A percentile compares a stretch with the other conserved stretches of the same genome.
These are phyloP conservation scores for Xerocomus nothofagi DNA, from an alignment of 1,284 basidiomycete species.

Conservation along the genomic window DNA sequence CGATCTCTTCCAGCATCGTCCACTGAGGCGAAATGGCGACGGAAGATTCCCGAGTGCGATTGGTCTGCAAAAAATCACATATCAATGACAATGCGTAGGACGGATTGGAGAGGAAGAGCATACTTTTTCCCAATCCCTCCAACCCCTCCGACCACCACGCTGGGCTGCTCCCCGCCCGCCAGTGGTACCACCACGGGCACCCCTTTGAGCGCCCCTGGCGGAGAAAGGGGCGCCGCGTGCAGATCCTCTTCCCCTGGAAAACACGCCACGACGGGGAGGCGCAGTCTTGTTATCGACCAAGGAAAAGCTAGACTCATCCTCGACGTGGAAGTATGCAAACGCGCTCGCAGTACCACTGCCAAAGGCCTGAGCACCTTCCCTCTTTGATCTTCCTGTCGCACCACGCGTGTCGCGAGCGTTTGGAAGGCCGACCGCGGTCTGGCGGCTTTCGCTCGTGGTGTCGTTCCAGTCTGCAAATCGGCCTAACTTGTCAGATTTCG, in stretches of 20 bases:
- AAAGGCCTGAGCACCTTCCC: slow-evolving; percentile 70
- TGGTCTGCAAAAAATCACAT: slow-evolving; percentile 52
- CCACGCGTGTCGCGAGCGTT: slow-evolving; percentile 50
- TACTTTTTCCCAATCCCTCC: slow-evolving; percentile 96
- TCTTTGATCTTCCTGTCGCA: slow-evolving; percentile 53
- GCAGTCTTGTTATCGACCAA: slow-evolving; percentile 88
- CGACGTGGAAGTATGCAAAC: slow-evolving; percentile 98
- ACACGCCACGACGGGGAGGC: slow-evolving; percentile 62
- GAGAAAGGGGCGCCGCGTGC: slow-evolving; percentile 46
- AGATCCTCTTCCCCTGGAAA: slow-evolving; percentile 57
- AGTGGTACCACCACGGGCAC: slow-evolving; percentile 44
- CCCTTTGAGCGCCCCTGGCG: slow-evolving; percentile 48
- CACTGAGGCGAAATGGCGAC: slow-evolving; percentile 92
- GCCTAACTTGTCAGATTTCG: slow-evolving; percentile 97
- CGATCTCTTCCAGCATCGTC: slow-evolving; percentile 95
- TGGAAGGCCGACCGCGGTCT: slow-evolving; percentile 52
- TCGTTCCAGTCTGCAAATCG: slow-evolving; percentile 99
- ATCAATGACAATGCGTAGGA: slow-evolving; percentile 3
- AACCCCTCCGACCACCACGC: slow-evolving; percentile 75
- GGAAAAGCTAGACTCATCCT: slow-evolving; percentile 97
- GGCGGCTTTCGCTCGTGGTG: slow-evolving; percentile 62
- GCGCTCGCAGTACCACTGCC: slow-evolving; percentile 86
- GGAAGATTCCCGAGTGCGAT: slow-evolving; percentile 90
- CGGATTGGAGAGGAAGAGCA: slow-evolving; percentile 12
- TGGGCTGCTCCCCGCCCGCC: slow-evolving; percentile 45